Base-by-base conservation (phyloP, 2,329 filamentous ascomycete species). In the Arthrocladium fulminans region DNA sequence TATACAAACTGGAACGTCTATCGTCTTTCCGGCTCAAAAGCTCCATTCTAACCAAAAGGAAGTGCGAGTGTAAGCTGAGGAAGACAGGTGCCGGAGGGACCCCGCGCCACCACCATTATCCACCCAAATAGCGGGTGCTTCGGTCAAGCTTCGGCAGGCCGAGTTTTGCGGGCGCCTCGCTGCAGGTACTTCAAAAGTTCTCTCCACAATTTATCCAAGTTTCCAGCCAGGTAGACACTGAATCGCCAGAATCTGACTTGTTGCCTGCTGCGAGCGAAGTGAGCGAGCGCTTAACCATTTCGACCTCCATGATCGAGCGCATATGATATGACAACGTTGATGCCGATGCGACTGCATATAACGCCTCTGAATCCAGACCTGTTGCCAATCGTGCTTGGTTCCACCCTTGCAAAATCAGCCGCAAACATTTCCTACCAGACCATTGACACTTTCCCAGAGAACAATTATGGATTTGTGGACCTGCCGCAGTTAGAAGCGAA, bases 341-440 rank as follows among this genome's bases (percentile, higher is more conserved):
- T 32, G 9, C 15, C 54, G 12, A 69, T 63, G 47, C 79, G 88
- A 58, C 77, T 98, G 46, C 88, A 98, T 68, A 92, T 98, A 59
- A 84, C 86, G 13, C 92, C 92, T 41, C 77, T 98, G 57, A 88
- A 83, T 60, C 72, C 83, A 32, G 79, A 59, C 32, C 77, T 97
- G 15, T 73, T 92, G 49, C 75, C 78, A 48, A 73, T 83, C 42
- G 78, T 94, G 51, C 67, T 98, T 41, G 81, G 86, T 19, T 73
- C 82, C 1, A 76, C 83, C 1, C 62, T 86, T 12, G 77, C 80
- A 29, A 73, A 80, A 12, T 71, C 72, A 39, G 87, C 86, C 17
- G 80, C 80, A 52, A 86, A 88, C 62, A 78, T 96, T 45, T 95
- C 89, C n/a, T 96, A 84, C 68, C 90, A 97, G 67, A 73, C 74